Percentiles rank a stretch among this genome's conserved stretches.
These are phyloP conservation scores for Globisporangium nodosum DNA, from an alignment of 352 stramenopile species.

Conservation along the genomic window DNA sequence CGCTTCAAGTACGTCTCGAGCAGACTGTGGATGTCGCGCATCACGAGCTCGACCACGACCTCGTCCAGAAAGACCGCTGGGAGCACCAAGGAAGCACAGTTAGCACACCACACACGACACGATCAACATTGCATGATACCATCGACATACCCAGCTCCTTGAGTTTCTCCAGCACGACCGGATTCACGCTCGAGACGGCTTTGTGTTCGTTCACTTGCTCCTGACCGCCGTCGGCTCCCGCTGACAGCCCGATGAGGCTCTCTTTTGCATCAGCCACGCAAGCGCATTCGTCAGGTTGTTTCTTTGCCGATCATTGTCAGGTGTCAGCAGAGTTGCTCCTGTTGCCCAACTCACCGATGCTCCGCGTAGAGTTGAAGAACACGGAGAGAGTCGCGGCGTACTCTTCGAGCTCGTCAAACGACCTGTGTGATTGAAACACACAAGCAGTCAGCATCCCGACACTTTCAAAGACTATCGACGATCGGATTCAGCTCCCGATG, in stretches of 20 bases:
- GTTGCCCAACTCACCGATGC: slow-evolving; percentile 31
- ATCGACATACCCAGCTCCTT: slow-evolving; percentile 43
- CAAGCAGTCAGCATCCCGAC: not conserved
- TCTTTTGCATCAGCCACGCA: slow-evolving; percentile 20
- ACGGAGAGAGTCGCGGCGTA: slow-evolving; percentile 65
- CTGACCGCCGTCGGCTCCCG: slow-evolving; percentile 46
- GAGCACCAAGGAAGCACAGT: not conserved
- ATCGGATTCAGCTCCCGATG: not conserved
- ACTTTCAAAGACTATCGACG: not conserved
- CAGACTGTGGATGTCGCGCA: slow-evolving; percentile 67
- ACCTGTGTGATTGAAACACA: slow-evolving; percentile 12
- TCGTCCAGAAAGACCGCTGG: slow-evolving; percentile 73
- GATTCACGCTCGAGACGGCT: slow-evolving; percentile 17
- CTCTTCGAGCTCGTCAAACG: slow-evolving; percentile 57
- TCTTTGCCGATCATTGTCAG: not conserved
- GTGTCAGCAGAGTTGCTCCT: no score
- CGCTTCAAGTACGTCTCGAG: slow-evolving; percentile 59
- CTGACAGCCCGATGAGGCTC: slow-evolving; percentile 45
- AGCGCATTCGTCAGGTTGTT: not conserved
- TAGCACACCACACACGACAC: not conserved
- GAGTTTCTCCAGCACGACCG: slow-evolving; percentile 31
- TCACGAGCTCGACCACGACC: slow-evolving; percentile 71
- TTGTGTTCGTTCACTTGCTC: slow-evolving; percentile 47
- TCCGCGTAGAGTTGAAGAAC: slow-evolving; percentile 69
- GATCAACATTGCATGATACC: not conserved